Percentiles rank a stretch among this genome's conserved stretches.
Evolutionary conservation across 2,329 filamentous ascomycete species (phyloP).

Genomic region (Ceratocystis cacaofunesta): DNA sequence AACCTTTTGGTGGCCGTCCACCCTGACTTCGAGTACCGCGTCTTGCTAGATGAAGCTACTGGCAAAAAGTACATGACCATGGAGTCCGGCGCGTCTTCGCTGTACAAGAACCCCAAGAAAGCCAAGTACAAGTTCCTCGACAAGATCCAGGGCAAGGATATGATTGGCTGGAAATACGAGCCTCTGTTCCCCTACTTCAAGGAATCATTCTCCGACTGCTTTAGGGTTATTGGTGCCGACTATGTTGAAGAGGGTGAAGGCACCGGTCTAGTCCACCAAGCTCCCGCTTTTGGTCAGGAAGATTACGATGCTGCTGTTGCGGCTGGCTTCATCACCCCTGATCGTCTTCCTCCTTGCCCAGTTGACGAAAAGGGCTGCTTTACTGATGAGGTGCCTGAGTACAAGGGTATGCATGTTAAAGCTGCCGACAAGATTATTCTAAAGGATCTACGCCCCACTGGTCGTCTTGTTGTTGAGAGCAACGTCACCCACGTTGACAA

Average conservation of each 20-base stretch:
- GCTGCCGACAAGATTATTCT: slow-evolving; percentile 21
- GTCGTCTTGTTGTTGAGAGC: slow-evolving; percentile 20
- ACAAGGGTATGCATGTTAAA: slow-evolving; percentile 21
- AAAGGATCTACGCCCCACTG: slow-evolving; percentile 20
- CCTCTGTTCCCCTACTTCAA: slow-evolving; percentile 60
- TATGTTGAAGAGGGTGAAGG: slow-evolving; percentile 61
- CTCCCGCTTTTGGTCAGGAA: slow-evolving; percentile 62
- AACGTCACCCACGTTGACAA: slow-evolving; percentile 20
- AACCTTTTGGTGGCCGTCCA: slow-evolving; percentile 57
- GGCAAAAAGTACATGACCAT: slow-evolving; percentile 55
- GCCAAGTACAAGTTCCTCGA: slow-evolving; percentile 57
- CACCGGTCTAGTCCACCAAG: slow-evolving; percentile 61
- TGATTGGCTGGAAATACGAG: slow-evolving; percentile 58
- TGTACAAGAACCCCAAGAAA: slow-evolving; percentile 66
- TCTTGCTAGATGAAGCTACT: slow-evolving; percentile 51
- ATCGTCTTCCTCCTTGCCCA: slow-evolving; percentile 52
- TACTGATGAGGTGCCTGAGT: slow-evolving; percentile 21
- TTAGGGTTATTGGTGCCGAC: slow-evolving; percentile 50
- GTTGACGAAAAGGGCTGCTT: slow-evolving; percentile 39
- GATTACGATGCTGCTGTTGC: slow-evolving; percentile 56
- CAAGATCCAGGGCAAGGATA: slow-evolving; percentile 50
- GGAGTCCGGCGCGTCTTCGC: slow-evolving; percentile 48
- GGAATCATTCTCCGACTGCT: slow-evolving; percentile 54
- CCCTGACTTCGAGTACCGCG: slow-evolving; percentile 65
- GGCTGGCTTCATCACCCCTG: slow-evolving; percentile 47